Evolutionary conservation across 352 stramenopile genomes (phyloP).

Genomic region (Globisporangium mamillatum): DNA sequence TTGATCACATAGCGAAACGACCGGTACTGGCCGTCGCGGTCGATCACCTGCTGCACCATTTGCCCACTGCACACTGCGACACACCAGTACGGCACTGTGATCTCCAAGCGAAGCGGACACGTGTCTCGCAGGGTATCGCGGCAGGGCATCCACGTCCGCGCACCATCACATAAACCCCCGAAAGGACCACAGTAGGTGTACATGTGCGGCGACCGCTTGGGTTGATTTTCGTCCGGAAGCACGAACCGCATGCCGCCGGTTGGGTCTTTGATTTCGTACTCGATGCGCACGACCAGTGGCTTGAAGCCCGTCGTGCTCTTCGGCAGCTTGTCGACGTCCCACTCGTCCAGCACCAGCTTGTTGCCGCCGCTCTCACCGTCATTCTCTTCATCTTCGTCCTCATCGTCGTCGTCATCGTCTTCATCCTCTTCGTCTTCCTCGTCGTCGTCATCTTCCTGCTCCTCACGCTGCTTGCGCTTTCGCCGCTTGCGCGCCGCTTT

Average conservation of each 20-base stretch:
- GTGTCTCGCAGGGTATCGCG: constrained; percentile 69
- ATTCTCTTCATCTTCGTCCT: constrained; percentile 42
- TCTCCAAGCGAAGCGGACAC: constrained; percentile 70
- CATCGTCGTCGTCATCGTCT: constrained; percentile 31
- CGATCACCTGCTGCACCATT: constrained; percentile 81
- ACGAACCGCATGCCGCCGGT: constrained; percentile 68
- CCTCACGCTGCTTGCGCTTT: constrained; percentile 13
- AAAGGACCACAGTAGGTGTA: constrained; percentile 86
- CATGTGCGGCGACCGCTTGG: constrained; percentile 78
- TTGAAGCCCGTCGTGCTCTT: constrained; percentile 71
- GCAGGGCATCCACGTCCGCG: constrained; percentile 84
- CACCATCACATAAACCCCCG: constrained; percentile 76
- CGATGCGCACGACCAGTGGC: constrained; percentile 62
- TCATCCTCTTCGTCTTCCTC: constrained; percentile 36
- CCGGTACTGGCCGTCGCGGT: constrained; percentile 53
- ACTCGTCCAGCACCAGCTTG: constrained; percentile 51
- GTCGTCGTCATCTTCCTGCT: constrained; percentile 14
- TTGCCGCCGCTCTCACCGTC: constrained; percentile 25
- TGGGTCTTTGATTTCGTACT: constrained; percentile 79
- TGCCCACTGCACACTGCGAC: constrained; percentile 79
- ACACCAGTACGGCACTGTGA: constrained; percentile 80
- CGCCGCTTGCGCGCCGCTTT: constrained; percentile 16
- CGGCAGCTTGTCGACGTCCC: constrained; percentile 68
- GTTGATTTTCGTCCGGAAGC: constrained; percentile 63
- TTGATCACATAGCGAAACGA: constrained; percentile 81